These are phyloP conservation scores for Gautieria morchelliformis DNA, from an alignment of 768 basidiomycete species.

Conservation along the genomic window DNA sequence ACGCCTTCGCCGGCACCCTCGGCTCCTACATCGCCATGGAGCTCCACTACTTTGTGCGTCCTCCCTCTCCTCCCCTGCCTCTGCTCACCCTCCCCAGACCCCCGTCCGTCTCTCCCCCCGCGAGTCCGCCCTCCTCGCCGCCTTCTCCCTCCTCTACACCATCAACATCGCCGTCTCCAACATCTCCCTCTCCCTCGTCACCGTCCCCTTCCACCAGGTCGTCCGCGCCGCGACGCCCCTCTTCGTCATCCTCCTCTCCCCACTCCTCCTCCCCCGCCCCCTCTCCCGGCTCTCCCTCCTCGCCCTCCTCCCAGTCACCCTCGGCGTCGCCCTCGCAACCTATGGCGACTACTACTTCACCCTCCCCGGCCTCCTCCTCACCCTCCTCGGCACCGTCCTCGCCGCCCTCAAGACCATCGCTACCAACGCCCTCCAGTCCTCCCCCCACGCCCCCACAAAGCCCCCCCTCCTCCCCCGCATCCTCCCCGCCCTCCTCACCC, in stretches of 20 bases:
- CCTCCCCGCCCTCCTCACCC: conserved; percentile 10
- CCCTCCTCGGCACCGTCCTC: conserved; percentile 81
- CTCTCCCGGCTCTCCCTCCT: conserved; percentile 55
- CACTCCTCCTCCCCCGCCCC: conserved; percentile 51
- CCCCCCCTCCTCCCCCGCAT: conserved; percentile 10
- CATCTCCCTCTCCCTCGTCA: conserved; percentile 78
- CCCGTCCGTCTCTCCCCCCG: conserved; percentile 42
- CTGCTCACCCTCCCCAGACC: conserved; percentile 15
- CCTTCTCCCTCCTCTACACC: conserved; percentile 86
- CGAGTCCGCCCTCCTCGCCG: conserved; percentile 54
- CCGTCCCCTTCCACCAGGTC: conserved; percentile 94
- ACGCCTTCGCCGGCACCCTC: conserved; percentile 76
- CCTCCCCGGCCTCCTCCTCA: conserved; percentile 71
- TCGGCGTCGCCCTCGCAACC: conserved; percentile 88
- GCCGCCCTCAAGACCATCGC: conserved; percentile 91
- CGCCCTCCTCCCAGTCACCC: conserved; percentile 75
- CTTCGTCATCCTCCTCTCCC: conserved; percentile 78
- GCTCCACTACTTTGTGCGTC: conserved; percentile 41
- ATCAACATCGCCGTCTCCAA: conserved; percentile 95
- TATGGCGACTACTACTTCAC: conserved; percentile 96
- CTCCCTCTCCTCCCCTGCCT: not conserved
- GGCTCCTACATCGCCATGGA: conserved; percentile 66
- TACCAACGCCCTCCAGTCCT: conserved; percentile 64
- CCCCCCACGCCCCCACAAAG: too few species aligned
- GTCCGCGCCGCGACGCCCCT: conserved; percentile 88